Evolutionary conservation across 2,329 filamentous ascomycete species (phyloP), one percentile per base, ranked within the genome.

Genomic region (Coniella vitis): DNA sequence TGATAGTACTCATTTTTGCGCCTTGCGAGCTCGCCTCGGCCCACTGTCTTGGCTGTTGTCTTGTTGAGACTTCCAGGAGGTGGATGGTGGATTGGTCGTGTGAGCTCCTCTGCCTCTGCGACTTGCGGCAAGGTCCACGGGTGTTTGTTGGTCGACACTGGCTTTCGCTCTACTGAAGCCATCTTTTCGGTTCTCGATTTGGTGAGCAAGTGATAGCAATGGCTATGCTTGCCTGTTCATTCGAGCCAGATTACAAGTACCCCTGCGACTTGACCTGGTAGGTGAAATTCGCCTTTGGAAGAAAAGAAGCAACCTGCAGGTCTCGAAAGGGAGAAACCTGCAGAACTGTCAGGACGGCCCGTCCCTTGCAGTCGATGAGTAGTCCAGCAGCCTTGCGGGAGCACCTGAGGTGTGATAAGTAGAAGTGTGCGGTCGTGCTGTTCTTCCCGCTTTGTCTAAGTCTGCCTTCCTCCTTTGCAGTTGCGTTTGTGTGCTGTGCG

Each of bases 1-100:
- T 77, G 72, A 48, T 73, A 76, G 46, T 71, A 74, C 25, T 65
- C 65, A 57, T 68, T 73, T 54, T 63, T 64, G 52, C 63, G 63
- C 55, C 61, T 65, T 21, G 59, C 59, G 35, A 69, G 51, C 3
- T 65, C 64, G 2, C 59, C 60, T 38, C 62, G 60, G 4, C 61
- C 52, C 46, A 61, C 62, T 17, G 64, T 56, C 52, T 61, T 66
- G 41, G 61, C 55, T 4, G 52, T 57, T 34, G 55, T 57, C 21
- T 57, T 60, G 29, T 59, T 43, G 4, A 60, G 56, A 38, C 72
- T 69, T 14, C 69, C 69, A 0, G 70, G 69, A 9, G 62, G 64
- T 3, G 65, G 58, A 1, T 67, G 66, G 45, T 68, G 63, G 36
- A 72, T 67, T 46, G 63, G 61, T 19, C 67, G 65, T 59, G 69